Evolutionary conservation across 768 basidiomycete genomes (phyloP).

Genomic region (Inosperma sp.): DNA sequence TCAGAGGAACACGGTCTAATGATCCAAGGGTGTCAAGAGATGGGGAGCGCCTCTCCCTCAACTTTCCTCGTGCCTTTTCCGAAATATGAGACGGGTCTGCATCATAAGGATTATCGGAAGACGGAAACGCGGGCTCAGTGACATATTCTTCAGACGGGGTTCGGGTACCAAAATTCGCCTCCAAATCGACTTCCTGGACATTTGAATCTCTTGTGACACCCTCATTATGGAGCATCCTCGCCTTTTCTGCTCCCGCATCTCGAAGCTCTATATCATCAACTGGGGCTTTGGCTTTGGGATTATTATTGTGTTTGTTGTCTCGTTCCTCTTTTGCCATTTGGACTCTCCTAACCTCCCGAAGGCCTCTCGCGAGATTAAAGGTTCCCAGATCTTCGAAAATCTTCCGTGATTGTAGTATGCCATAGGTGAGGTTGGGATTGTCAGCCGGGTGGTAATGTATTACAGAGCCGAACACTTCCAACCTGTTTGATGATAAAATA

Average conservation of each 20-base stretch:
- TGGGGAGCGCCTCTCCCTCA: slow-evolving; percentile 67
- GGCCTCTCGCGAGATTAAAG: slow-evolving; percentile 81
- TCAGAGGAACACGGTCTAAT: slow-evolving; percentile 62
- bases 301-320: slow-evolving; percentile 34
- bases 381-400: slow-evolving; percentile 87
- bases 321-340: slow-evolving; percentile 73
- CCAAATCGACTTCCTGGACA: slow-evolving; percentile 18
- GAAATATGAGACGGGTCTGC: slow-evolving; percentile 39
- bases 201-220: slow-evolving; percentile 27
- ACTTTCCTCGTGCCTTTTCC: slow-evolving; percentile 92
- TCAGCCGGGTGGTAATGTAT: slow-evolving; percentile 72
- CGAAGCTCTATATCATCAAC: slow-evolving; percentile 32
- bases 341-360: slow-evolving; percentile 76
- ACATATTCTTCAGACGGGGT: slow-evolving; percentile 32
- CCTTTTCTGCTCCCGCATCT: slow-evolving; percentile 59
- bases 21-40: slow-evolving; percentile 48
- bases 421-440: slow-evolving; percentile 86
- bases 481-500: slow-evolving; percentile 37
- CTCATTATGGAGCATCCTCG: slow-evolving; percentile 56
- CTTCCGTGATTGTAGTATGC: slow-evolving; percentile 77
- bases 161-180: slow-evolving; percentile 15
- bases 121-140: slow-evolving; percentile 41
- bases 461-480: slow-evolving; percentile 88
- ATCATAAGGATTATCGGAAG: slow-evolving; percentile 32
- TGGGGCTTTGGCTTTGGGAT: slow-evolving; percentile 36